Evolutionary conservation across 2,329 filamentous ascomycete genomes (phyloP).

Genomic region (Colletotrichum falcatum): DNA sequence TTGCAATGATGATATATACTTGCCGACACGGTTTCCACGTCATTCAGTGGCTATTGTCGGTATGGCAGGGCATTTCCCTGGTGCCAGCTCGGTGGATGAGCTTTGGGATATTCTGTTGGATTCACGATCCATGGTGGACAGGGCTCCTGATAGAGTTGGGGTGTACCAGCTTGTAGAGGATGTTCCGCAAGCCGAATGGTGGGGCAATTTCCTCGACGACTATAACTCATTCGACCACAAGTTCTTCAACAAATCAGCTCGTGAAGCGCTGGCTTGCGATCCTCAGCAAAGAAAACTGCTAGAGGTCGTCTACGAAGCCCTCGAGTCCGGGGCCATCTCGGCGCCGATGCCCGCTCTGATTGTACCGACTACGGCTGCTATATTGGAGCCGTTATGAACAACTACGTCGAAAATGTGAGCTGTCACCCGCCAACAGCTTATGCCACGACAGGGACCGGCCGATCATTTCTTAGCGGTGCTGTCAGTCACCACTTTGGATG

Average conservation of each 20-base stretch:
- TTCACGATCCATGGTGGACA: constrained; percentile 34
- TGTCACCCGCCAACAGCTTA: constrained; percentile 52
- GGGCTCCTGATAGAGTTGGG: constrained; percentile 1
- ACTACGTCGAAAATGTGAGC: constrained; percentile 57
- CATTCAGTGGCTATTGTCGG: constrained; percentile 54
- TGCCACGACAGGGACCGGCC: constrained; percentile 51
- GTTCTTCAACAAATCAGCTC: constrained; percentile 54
- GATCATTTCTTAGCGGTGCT: constrained; percentile 50
- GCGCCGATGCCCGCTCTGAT: constrained; percentile 32
- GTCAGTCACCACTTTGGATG: constrained; percentile 54
- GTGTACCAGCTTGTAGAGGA: constrained; percentile 10
- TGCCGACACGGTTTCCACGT: constrained; percentile 46
- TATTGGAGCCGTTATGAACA: constrained; percentile 47
- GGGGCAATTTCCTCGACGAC: constrained; percentile 45
- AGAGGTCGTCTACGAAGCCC: constrained; percentile 56
- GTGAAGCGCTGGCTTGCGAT: constrained; percentile 49
- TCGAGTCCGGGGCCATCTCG: constrained; percentile 48
- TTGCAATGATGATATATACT: background rate
- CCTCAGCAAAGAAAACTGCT: constrained; percentile 54
- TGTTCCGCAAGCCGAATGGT: constrained; percentile 33
- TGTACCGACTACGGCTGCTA: constrained; percentile 50
- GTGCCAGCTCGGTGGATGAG: constrained; percentile 51
- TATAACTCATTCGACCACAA: constrained; percentile 50
- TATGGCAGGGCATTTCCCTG: constrained; percentile 57
- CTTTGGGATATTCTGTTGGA: constrained; percentile 49